Conservation (phyloP, 176 grass and related monocot species). For the Bromus sterilis region DNA sequence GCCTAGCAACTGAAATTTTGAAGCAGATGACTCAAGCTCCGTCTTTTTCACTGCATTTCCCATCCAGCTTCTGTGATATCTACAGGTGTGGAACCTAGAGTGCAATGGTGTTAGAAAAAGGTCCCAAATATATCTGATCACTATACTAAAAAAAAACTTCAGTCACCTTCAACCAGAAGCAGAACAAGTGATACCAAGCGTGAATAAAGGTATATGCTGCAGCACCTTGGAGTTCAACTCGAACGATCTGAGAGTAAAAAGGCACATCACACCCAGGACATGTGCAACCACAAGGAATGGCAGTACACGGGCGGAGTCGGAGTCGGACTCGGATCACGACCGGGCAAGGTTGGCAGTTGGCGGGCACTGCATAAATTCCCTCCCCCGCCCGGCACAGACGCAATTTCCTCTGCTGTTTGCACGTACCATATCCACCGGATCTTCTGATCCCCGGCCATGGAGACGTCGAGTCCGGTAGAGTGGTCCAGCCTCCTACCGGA, state of each 20-base stretch:
- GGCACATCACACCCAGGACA: background rate
- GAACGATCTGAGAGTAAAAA: conserved; percentile 49
- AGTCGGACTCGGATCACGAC: no score
- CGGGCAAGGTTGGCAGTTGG: no score
- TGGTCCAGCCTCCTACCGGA: background rate
- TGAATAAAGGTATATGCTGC: conserved; percentile 81
- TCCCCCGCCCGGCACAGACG: no score
- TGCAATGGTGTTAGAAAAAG: conserved; percentile 12
- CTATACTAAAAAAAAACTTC: conserved; percentile 2
- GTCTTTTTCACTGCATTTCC: conserved; percentile 70
- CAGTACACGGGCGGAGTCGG: no score
- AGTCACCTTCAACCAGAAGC: conserved; percentile 86
- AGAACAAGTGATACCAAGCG: conserved; percentile 82
- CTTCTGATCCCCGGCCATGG: background rate
- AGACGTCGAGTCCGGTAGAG: background rate
- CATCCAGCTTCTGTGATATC: conserved; percentile 89
- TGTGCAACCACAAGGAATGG: background rate
- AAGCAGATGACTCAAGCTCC: background rate
- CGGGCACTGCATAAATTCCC: no score
- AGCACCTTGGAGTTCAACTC: conserved; percentile 56
- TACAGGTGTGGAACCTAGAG: conserved; percentile 64
- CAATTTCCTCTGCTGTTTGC: no score
- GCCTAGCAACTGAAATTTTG: conserved; percentile 49
- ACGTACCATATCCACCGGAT: background rate
- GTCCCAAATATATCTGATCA: background rate